Evolutionary conservation across 1,284 basidiomycete genomes (phyloP), one percentile per base, ranked within the genome.

Genomic region (Phellinidium pouzarii): DNA sequence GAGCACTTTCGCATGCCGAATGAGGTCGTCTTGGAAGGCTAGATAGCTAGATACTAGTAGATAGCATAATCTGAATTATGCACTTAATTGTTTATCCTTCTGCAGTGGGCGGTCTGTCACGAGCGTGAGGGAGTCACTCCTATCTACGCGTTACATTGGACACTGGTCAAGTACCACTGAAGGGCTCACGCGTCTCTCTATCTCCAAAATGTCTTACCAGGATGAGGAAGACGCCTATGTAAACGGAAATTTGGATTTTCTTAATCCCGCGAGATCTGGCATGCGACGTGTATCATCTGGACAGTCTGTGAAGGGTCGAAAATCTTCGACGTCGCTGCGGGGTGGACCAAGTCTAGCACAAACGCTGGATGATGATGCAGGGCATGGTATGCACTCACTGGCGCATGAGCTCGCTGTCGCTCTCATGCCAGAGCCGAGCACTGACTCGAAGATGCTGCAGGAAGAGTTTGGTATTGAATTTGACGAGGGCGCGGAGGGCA

Each of bases 391-490:
- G 57, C 78, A 83, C 64, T 91, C 87, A 2, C 75, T 91, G 26
- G 87, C 87, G 5, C 87, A 91, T 66, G 87, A 91, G 62, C 77
- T 91, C 34, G 87, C 88, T 5, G 79, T 82, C 26, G 87, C 87
- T 19, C 74, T 91, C 46, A 86, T 90, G 79, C 87, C 87, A 29
- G 87, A 90, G 66, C 88, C 87, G 0, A 83, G 76, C 52, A 74
- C 77, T 31, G 77, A 84, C 41, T 88, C 87, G 12, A 84, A 79
- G 65, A 65, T 88, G 42, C 72, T 91, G 8, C 85, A 86, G 20
- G 87, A 90, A 64, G 88, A 91, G 66, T 87, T 91, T 59, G 87
- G 87, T 8, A 84, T 91, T 57, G 88, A 91, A 63, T 90, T 86
- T 60, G 87, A 91, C 56, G 87, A 89, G 63, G 87, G 84, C 27